Evolutionary conservation across 176 grass and related monocot species (phyloP).

Genomic region (Neostapfia colusana): DNA sequence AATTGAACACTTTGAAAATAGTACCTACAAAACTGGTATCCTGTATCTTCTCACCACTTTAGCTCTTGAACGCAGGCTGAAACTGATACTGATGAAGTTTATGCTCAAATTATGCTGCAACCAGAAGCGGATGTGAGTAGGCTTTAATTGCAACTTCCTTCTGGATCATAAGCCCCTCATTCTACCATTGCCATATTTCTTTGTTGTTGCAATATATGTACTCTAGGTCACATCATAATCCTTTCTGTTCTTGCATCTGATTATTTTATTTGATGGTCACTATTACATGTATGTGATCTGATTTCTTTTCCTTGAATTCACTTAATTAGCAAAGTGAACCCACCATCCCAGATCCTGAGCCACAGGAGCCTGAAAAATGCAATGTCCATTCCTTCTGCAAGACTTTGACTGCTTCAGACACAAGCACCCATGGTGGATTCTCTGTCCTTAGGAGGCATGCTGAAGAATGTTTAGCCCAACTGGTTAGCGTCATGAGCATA

Average conservation of each 20-base stretch:
- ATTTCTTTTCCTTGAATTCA: constrained; percentile 30
- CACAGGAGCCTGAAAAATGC: constrained; percentile 44
- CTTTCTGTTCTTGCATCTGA: not conserved
- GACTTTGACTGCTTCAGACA: constrained; percentile 84
- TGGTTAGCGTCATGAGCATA: constrained; percentile 45
- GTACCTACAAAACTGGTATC: not conserved
- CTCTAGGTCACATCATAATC: not conserved
- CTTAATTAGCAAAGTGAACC: constrained; percentile 47
- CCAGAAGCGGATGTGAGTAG: constrained; percentile 67
- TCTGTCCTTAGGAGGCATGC: constrained; percentile 79
- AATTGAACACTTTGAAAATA: not conserved
- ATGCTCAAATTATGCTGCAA: constrained; percentile 82
- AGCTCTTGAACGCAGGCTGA: constrained; percentile 64
- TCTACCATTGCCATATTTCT: not conserved
- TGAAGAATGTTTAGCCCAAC: constrained; percentile 71
- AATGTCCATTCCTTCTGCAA: constrained; percentile 75
- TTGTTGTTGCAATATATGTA: not conserved
- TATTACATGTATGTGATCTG: constrained; percentile 5
- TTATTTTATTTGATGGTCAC: not conserved
- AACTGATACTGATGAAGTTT: constrained; percentile 91
- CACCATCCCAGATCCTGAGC: constrained; percentile 36
- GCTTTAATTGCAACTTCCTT: constrained; percentile 4
- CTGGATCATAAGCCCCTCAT: not conserved
- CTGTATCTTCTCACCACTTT: constrained; percentile 24
- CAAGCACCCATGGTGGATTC: constrained; percentile 84